Conservation (phyloP, 108 stramenopile species). For the Pinguiococcus pyrenoidosus region DNA sequence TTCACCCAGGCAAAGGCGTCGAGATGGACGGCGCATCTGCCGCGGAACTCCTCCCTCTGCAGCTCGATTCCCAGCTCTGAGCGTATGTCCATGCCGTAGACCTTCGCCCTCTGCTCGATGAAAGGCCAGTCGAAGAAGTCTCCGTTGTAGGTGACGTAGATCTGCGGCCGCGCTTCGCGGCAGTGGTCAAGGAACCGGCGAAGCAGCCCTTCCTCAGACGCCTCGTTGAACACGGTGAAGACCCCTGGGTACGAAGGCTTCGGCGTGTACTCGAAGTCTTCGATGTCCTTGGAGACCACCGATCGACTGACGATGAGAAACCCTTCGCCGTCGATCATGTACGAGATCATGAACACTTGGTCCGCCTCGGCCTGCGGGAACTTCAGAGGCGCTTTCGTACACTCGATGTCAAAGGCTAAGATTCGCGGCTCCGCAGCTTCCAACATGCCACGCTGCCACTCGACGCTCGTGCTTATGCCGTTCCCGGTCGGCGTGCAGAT, state of each 20-base stretch:
- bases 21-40: conserved; percentile 64
- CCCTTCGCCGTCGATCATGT: conserved; percentile 89
- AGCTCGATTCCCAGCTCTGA: conserved; percentile 61
- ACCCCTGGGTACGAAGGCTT: conserved; percentile 90
- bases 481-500: conserved; percentile 55
- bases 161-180: conserved; percentile 64
- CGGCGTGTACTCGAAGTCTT: conserved; percentile 96
- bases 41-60: conserved; percentile 30
- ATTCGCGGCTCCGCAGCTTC: conserved; percentile 80
- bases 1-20: conserved; percentile 97
- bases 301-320: conserved; percentile 70
- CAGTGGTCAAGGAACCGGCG: conserved; percentile 70
- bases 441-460: conserved; percentile 61
- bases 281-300: conserved; percentile 77
- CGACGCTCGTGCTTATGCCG: conserved; percentile 42
- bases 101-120: conserved; percentile 60
- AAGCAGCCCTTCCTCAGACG: conserved; percentile 61
- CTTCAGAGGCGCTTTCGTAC: conserved; percentile 93
- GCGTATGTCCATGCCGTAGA: conserved; percentile 70
- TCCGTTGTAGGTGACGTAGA: conserved; percentile 98
- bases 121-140: conserved; percentile 99
- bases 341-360: conserved; percentile 95
- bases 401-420: conserved; percentile 97
- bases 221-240: conserved; percentile 82
- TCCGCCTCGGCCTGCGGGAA: conserved; percentile 88